phyloP scores from a whole-genome alignment of 345 rosid species.

The Psidium friedrichsthalianum region DNA sequence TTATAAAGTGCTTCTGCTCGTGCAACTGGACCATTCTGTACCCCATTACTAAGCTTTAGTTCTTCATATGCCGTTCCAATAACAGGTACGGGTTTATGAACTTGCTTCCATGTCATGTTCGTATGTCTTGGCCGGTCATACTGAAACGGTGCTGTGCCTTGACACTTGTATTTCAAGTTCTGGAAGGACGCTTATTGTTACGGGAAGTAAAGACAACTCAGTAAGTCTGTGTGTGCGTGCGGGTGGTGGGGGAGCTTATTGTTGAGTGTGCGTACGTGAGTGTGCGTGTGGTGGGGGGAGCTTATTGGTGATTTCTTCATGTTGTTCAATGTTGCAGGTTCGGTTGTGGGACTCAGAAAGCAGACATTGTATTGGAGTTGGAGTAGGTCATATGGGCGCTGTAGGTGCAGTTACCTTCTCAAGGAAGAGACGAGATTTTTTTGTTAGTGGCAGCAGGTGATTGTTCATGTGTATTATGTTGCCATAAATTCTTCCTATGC shows the following conservation, averaged over 20 bases:
- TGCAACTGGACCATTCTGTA: background rate
- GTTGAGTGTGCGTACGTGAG: background rate
- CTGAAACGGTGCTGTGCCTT: conserved; percentile 67
- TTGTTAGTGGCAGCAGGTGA: conserved; percentile 93
- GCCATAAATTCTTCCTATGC: background rate
- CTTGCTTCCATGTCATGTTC: conserved; percentile 87
- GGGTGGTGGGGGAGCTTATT: background rate
- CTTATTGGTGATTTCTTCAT: background rate
- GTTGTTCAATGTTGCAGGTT: conserved; percentile 32
- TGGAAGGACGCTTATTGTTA: conserved; percentile 53
- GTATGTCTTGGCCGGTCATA: conserved; percentile 77
- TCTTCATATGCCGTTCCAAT: conserved; percentile 4
- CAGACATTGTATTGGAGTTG: conserved; percentile 73
- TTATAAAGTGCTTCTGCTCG: background rate
- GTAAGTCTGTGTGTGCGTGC: conserved; percentile 25
- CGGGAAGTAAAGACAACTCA: conserved; percentile 87
- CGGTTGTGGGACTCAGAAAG: conserved; percentile 76
- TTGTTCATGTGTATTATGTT: background rate
- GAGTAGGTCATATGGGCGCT: conserved; percentile 82
- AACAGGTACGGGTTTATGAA: conserved; percentile 91
- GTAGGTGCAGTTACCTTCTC: conserved; percentile 90
- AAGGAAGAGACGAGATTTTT: conserved; percentile 49
- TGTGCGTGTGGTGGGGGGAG: background rate
- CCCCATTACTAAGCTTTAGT: background rate
- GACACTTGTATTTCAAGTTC: conserved; percentile 63